Base-by-base conservation (phyloP, 352 stramenopile species). In the Phytophthora sansomeana region DNA sequence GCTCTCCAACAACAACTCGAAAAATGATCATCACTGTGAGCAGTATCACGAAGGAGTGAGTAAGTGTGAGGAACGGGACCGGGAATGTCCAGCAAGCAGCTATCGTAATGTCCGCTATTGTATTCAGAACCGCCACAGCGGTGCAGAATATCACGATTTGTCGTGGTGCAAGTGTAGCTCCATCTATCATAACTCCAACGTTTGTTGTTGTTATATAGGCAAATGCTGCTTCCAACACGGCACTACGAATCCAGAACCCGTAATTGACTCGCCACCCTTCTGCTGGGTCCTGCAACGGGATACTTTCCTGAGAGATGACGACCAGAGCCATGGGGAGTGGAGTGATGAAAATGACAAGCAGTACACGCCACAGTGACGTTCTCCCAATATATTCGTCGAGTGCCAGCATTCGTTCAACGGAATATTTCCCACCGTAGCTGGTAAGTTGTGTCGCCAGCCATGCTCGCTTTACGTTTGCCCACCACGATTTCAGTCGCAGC, bases 71-170 rank as follows among this genome's bases (percentile, higher is more conserved):
- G 33, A 57, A 57, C 9, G 49, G 33, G 21, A 57, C 35, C 8
- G 49, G 49, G n/a, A 57, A 57, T 19, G 26, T 19, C 49, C 33
- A 57, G 10, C 8, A 33, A 10, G 33, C 49, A 21, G 49, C 30
- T 5, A 57, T 32, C 10, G 4, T 19, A 32, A 57, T 57, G 21
- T 32, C n/a, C 8, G 6, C 19, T 35, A 16, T 19, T 13, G 17
- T 28, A 5, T 7, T 44, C 17, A 43, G 32, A 33, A 19, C 11
- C 7, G 29, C 13, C 2, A 17, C 35, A 21, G 6, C 7, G 35
- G 33, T 41, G 16, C 48, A 55, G 26, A 55, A 55, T 19, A 44
- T 17, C 13, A 56, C n/a, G 32, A 56, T 16, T 19, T 56, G n/a
- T 19, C 30, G 30, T 24, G 48, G 16, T 1, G 48, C 28, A 26